These are phyloP conservation scores for Mycena latifolia DNA, from an alignment of 768 basidiomycete species.

Conservation along the genomic window DNA sequence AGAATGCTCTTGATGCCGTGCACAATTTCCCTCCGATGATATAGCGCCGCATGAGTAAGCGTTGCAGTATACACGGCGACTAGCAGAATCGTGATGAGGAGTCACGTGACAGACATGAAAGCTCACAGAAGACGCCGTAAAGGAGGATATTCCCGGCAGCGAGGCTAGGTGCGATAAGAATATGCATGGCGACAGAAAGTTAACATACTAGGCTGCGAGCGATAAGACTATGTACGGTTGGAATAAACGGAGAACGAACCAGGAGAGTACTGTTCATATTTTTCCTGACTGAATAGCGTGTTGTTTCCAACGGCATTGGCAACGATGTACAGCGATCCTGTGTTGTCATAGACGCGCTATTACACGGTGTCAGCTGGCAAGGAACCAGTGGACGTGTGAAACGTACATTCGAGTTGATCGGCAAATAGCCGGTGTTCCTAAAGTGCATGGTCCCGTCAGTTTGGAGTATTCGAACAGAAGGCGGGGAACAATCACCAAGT, in stretches of 20 bases:
- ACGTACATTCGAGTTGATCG: constrained; percentile 51
- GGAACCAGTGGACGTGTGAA: too few species aligned
- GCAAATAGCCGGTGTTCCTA: constrained; percentile 53
- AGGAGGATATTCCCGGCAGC: constrained; percentile 51
- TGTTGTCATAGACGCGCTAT: constrained; percentile 55
- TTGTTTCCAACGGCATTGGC: constrained; percentile 49
- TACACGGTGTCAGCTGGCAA: too few species aligned
- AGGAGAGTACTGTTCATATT: constrained; percentile 54
- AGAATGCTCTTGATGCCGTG: constrained; percentile 36
- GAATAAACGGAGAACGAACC: too few species aligned
- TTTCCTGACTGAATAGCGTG: constrained; percentile 46
- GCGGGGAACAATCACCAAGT: too few species aligned
- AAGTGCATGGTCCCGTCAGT: too few species aligned
- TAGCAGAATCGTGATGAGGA: too few species aligned
- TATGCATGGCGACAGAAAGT: too few species aligned
- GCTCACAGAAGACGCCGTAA: constrained; percentile 39
- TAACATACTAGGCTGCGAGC: too few species aligned
- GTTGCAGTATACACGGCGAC: constrained; percentile 46
- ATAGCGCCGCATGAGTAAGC: constrained; percentile 54
- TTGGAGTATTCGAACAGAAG: too few species aligned
- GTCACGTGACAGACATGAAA: constrained; percentile 32
- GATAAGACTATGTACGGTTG: too few species aligned
- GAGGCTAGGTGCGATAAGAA: too few species aligned
- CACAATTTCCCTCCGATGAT: constrained; percentile 56
- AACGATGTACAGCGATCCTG: constrained; percentile 56